Evolutionary conservation across 768 basidiomycete species (phyloP).

Genomic region (Suillus fuscotomentosus): DNA sequence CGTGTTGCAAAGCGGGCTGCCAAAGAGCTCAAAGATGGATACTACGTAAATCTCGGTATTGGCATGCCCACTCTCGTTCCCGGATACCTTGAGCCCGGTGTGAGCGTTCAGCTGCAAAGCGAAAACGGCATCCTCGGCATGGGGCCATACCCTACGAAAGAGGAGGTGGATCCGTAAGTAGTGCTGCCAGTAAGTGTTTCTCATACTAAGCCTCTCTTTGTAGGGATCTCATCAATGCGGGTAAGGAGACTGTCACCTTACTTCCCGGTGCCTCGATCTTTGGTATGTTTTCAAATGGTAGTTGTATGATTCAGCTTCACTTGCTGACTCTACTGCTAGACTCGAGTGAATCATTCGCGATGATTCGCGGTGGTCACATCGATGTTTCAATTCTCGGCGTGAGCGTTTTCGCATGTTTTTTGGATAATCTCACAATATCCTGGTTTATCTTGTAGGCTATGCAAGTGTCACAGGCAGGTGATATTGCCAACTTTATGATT

Average conservation of each 20-base stretch:
- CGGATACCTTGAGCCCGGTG: constrained; percentile 68
- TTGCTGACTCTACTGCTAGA: constrained; percentile 40
- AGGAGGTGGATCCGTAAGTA: constrained; percentile 77
- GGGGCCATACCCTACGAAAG: constrained; percentile 85
- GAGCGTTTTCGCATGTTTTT: constrained; percentile 30
- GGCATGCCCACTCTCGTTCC: constrained; percentile 91
- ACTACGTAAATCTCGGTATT: constrained; percentile 86
- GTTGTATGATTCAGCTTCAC: neutral
- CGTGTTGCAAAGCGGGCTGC: constrained; percentile 86
- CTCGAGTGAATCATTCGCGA: constrained; percentile 91
- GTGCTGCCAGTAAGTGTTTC: constrained; percentile 1
- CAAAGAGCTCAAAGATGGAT: constrained; percentile 85
- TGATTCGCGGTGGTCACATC: constrained; percentile 97
- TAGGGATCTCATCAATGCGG: constrained; percentile 91
- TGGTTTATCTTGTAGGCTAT: constrained; percentile 59
- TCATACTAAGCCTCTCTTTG: constrained; percentile 7
- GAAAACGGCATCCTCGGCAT: constrained; percentile 89
- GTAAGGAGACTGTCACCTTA: constrained; percentile 92
- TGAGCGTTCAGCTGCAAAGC: constrained; percentile 87
- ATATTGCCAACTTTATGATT: constrained; percentile 98
- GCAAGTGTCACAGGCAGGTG: constrained; percentile 91
- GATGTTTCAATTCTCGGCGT: constrained; percentile 93
- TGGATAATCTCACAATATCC: constrained; percentile 4
- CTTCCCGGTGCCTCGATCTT: constrained; percentile 91
- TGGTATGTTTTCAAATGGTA: constrained; percentile 45